Conservation (phyloP, 768 basidiomycete species). For the Agrocybe pediades region DNA sequence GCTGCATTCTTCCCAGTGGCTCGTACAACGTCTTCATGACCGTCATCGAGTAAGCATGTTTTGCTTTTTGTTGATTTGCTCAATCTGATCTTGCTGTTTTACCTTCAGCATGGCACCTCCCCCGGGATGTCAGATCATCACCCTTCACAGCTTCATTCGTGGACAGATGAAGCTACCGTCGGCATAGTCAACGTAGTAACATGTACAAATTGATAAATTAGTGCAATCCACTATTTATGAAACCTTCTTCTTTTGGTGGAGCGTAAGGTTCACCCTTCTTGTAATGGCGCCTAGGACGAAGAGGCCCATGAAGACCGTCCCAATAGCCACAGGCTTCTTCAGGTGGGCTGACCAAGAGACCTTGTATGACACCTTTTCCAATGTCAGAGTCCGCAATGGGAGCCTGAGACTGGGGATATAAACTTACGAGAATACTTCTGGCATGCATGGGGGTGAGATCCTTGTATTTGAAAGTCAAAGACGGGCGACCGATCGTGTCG, state of each 20-base stretch:
- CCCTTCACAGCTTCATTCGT: slow-evolving; percentile 42
- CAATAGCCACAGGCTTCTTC: slow-evolving; percentile 83
- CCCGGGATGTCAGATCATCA: slow-evolving; percentile 40
- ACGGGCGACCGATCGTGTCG: slow-evolving; percentile 88
- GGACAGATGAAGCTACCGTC: slow-evolving; percentile 10
- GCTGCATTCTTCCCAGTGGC: slow-evolving; percentile 36
- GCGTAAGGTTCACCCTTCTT: slow-evolving; percentile 48
- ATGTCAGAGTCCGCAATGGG: too few relatives aligned
- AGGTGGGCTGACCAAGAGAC: slow-evolving; percentile 81
- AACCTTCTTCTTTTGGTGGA: slow-evolving; percentile 45
- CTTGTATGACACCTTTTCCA: slow-evolving; percentile 90
- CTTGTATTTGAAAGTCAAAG: slow-evolving; percentile 70
- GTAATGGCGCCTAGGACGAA: slow-evolving; percentile 54
- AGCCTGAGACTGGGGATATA: slow-evolving; percentile 4
- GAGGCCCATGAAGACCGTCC: slow-evolving; percentile 65
- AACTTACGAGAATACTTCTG: slow-evolving; percentile 79
- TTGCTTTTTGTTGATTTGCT: neutral
- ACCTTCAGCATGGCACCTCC: slow-evolving; percentile 28
- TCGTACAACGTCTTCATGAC: slow-evolving; percentile 50
- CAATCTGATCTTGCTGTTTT: neutral
- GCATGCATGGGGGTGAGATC: slow-evolving; percentile 80
- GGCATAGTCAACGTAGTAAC: slow-evolving; percentile 7
- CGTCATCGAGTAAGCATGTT: slow-evolving; percentile 43
- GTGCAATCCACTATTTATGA: slow-evolving; percentile 21
- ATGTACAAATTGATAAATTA: slow-evolving; percentile 11